Evolutionary conservation across 805 yeast species (phyloP).

Genomic region (Yarrowia sp.): DNA sequence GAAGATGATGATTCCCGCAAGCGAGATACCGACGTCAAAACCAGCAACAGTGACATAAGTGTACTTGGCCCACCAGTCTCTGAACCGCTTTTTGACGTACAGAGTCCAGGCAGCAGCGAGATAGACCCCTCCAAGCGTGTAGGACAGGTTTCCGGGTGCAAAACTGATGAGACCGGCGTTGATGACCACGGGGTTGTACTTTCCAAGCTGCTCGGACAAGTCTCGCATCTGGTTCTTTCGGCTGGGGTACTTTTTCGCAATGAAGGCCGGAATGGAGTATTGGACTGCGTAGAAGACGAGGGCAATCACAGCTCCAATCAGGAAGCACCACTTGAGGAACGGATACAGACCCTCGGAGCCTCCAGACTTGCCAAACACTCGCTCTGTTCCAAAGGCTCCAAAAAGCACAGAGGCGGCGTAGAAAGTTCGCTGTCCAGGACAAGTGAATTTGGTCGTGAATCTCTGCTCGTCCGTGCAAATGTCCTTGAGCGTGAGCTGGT

Average conservation of each 20-base stretch:
- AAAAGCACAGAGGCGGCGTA: slow-evolving; percentile 48
- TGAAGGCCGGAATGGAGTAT: slow-evolving; percentile 29
- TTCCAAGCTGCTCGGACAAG: not conserved
- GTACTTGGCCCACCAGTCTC: slow-evolving; percentile 54
- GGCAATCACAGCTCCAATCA: slow-evolving; percentile 34
- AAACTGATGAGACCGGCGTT: not conserved
- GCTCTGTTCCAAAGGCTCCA: slow-evolving; percentile 50
- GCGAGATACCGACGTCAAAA: slow-evolving; percentile 50
- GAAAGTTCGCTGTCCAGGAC: slow-evolving; percentile 44
- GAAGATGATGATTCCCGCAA: slow-evolving; percentile 47
- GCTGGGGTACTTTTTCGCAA: not conserved
- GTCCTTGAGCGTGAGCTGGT: slow-evolving; percentile 38
- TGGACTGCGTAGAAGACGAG: slow-evolving; percentile 10
- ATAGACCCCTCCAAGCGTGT: slow-evolving; percentile 43
- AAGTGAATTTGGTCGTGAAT: slow-evolving; percentile 33
- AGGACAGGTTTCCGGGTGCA: slow-evolving; percentile 39
- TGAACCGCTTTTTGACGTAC: slow-evolving; percentile 43
- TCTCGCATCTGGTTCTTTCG: not conserved
- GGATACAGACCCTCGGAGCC: slow-evolving; percentile 32
- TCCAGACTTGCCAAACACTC: slow-evolving; percentile 39
- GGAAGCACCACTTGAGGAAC: slow-evolving; percentile 30
- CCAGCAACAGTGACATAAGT: slow-evolving; percentile 50
- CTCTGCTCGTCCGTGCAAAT: slow-evolving; percentile 30
- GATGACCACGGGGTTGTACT: not conserved
- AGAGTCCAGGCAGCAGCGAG: slow-evolving; percentile 48